Evolutionary conservation across 805 yeast genomes (phyloP).

Genomic region (Ogataea nitratoaversa): DNA sequence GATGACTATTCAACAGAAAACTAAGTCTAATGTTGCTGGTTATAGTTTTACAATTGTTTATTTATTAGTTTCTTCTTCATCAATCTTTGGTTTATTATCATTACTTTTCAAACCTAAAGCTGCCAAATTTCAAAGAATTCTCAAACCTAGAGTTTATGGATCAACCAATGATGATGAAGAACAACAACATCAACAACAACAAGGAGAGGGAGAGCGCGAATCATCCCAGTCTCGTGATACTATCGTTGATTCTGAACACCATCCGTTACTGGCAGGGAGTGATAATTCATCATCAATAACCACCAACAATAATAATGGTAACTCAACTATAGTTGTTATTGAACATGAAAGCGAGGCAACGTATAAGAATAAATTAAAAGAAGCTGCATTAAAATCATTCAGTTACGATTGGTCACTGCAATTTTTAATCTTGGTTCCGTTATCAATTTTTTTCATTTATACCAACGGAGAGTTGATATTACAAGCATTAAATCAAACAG

Average conservation of each 20-base stretch:
- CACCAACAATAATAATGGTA: constrained; percentile 1
- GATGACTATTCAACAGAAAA: constrained; percentile 45
- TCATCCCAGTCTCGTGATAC: constrained; percentile 18
- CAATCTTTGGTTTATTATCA: constrained; percentile 50
- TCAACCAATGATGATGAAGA: constrained; percentile 13
- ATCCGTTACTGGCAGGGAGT: constrained; percentile 15
- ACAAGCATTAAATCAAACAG: constrained; percentile 65
- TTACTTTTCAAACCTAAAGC: constrained; percentile 33
- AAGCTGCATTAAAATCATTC: constrained; percentile 38
- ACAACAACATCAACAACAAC: background rate
- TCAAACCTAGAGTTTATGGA: constrained; percentile 21
- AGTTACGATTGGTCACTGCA: constrained; percentile 83
- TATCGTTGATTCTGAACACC: constrained; percentile 19
- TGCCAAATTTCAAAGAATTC: constrained; percentile 14
- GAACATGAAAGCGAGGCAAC: constrained; percentile 26
- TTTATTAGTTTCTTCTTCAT: constrained; percentile 41
- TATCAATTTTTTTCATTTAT: constrained; percentile 51
- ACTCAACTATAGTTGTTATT: constrained; percentile 18
- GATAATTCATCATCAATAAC: constrained; percentile 4
- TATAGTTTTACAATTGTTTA: constrained; percentile 45
- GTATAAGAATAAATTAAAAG: constrained; percentile 23
- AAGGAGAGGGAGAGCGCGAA: constrained; percentile 3
- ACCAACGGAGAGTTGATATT: constrained; percentile 52
- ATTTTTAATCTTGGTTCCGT: constrained; percentile 63
- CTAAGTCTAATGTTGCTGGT: constrained; percentile 50